A percentile compares a stretch with the other conserved stretches of the same genome.
phyloP scores from a whole-genome alignment of 257 asterid genomes.

The Salvia splendens region DNA sequence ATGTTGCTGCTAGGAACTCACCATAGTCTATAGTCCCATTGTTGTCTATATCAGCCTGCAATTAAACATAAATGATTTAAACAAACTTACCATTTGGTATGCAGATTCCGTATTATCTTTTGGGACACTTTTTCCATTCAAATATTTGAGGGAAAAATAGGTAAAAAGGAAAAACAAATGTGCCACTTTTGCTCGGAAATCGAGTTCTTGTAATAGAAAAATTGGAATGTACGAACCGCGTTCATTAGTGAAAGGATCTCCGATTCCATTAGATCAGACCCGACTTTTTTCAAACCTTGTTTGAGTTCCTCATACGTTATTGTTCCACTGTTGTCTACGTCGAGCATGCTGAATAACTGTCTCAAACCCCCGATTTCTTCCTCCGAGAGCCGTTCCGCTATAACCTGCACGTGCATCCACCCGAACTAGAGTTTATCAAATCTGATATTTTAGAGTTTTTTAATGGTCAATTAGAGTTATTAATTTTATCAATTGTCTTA shows the following conservation, averaged over 20 bases:
- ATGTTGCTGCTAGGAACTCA: constrained; percentile 91
- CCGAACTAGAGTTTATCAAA: too few species aligned
- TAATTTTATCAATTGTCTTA: too few species aligned
- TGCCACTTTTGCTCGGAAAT: too few species aligned
- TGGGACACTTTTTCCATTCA: too few species aligned
- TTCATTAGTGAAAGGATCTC: constrained; percentile 79
- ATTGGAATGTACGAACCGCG: constrained; percentile 53
- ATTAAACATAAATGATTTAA: background rate
- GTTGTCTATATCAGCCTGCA: constrained; percentile 94
- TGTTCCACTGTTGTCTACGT: constrained; percentile 78
- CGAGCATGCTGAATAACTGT: constrained; percentile 86
- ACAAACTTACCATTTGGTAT: background rate
- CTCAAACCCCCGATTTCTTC: constrained; percentile 96
- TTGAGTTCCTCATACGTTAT: constrained; percentile 89
- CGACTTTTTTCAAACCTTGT: constrained; percentile 71
- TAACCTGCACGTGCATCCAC: constrained; percentile 51
- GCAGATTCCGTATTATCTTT: too few species aligned
- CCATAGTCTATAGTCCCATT: constrained; percentile 89
- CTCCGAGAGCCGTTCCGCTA: constrained; percentile 91
- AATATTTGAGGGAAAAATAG: too few species aligned
- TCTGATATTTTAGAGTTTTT: too few species aligned
- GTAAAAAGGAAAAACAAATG: too few species aligned
- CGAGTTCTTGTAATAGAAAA: background rate
- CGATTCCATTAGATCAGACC: constrained; percentile 79
- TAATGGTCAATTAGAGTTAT: too few species aligned